Evolutionary conservation across 2,329 filamentous ascomycete genomes (phyloP), one percentile per base, ranked within the genome.

Genomic region (Metarhizium rileyi): DNA sequence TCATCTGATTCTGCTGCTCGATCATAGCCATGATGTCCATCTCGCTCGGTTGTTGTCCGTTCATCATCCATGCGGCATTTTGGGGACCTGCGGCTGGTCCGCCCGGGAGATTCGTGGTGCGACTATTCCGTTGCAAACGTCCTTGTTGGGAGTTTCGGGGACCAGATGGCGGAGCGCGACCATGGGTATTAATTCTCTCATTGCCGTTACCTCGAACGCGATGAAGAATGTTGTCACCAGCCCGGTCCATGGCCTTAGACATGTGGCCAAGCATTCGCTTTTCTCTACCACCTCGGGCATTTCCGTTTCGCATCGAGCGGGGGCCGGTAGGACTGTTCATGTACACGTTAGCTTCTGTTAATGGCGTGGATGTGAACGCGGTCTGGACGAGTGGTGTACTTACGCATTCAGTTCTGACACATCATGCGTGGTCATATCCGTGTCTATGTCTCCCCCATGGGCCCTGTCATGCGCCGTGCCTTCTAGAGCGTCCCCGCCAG

Each of bases 211-310:
- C 79, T 61, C 86, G 86, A 42, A 93, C 84, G 49, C 88, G 85
- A 66, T 94, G 90, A 52, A 95, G 77, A 36, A 82, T 78, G n/a
- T 77, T 76, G 57, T 95, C 90, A 57, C 75, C 73, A 33, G 77
- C 75, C 54, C 91, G 83, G 59, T 94, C 88, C 80, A 95, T 83
- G 14, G 83, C 81, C 61, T 87, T 87, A 63, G 85, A 83, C 63
- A 94, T 79, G 58, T 96, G 89, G 46, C 89, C 88, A 50, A 96
- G 75, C 74, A 96, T 83, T 53, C 88, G 82, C 65, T 89, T 90
- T 52, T 87, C 86, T 57, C 87, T 82, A 49, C 80, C 77, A 49
- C 76, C 73, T 50, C 77, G 69, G 48, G 64, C 63, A 58, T 72
- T 79, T 47, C 80, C 80, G 64, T 86, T 88, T 61, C 93, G 86